A percentile compares a stretch with the other conserved stretches of the same genome.
Conservation (phyloP, 176 grass and related monocot species). For the Lolium perenne region DNA sequence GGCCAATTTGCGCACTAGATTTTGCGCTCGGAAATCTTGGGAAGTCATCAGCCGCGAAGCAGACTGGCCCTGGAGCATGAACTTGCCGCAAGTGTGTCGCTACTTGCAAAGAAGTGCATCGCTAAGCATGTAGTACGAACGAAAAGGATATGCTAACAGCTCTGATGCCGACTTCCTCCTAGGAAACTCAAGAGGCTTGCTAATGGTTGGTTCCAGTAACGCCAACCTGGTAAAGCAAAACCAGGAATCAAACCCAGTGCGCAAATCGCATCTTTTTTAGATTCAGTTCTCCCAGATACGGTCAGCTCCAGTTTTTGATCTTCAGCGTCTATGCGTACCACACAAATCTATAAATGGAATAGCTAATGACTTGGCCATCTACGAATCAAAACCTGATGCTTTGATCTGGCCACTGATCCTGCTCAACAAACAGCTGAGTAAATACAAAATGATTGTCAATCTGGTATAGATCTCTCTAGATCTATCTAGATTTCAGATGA, state of each 20-base stretch:
- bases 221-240: conserved; percentile 43
- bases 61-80: not conserved
- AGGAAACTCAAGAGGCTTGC: not conserved
- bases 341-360: too few species aligned
- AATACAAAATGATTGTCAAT: conserved; percentile 34
- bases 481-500: conserved; percentile 15
- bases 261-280: conserved; percentile 1
- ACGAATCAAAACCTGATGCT: conserved; percentile 1
- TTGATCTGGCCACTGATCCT: conserved; percentile 24
- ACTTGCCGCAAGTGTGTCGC: not conserved
- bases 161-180: not conserved
- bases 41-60: conserved; percentile 1
- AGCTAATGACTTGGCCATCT: conserved; percentile 31
- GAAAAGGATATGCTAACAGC: conserved; percentile 41
- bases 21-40: not conserved
- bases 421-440: conserved; percentile 21
- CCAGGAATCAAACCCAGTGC: conserved; percentile 41
- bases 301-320: conserved; percentile 25
- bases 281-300: conserved; percentile 7
- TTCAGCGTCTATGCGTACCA: not conserved
- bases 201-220: not conserved
- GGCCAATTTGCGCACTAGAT: too few species aligned
- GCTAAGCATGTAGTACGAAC: conserved; percentile 11
- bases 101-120: conserved; percentile 23
- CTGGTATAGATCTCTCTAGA: conserved; percentile 39